Base-by-base conservation (phyloP, 1,284 basidiomycete species). In the Cutaneotrichosporon daszewskae region DNA sequence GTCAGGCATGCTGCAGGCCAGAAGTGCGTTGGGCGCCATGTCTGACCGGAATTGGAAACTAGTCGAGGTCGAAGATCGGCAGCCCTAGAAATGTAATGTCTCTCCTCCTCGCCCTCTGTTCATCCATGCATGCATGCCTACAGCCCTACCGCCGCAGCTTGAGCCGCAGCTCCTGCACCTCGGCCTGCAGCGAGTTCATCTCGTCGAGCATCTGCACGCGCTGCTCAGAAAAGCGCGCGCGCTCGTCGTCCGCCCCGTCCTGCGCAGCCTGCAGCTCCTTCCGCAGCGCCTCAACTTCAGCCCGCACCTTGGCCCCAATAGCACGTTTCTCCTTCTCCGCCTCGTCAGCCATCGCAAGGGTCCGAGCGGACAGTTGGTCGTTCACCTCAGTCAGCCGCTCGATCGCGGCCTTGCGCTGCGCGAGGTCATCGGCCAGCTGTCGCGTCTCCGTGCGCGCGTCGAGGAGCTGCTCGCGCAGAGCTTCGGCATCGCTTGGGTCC, bases 301-400 rank as follows among this genome's bases (percentile, higher is more conserved):
- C 43, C 40, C 62, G 50, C 25, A 65, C 47, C 19, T 53, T 55
- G 10, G 33, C 45, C 32, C 53, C 48, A 31, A 69, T 35, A 1
- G 44, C 39, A 2, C 37, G 34, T 44, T 62, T 66, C 37, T 68
- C 68, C 13, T 50, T 40, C 40, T 69, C 83, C 1, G 79, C 84
- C 54, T 89, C 85, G 55, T 83, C 81, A 1, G 87, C 86, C 18
- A 91, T 77, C 6, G 78, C 71, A 5, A 89, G 73, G 7, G 83
- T 78, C 37, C 78, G 77, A 6, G 85, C 80, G 38, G 82, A 86
- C 27, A 91, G 77, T 3, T 75, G 70, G 47, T 83, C 79, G 68
- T 91, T 91, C 11, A 81, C 83, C 37, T 87, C 83, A 0, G 78
- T 77, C 25, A 92, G 78, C 54, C 87, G 79, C 34, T 73, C 72